These are phyloP conservation scores for Talaromyces liani DNA, from an alignment of 495 filamentous ascomycete genomes.

Conservation along the genomic window DNA sequence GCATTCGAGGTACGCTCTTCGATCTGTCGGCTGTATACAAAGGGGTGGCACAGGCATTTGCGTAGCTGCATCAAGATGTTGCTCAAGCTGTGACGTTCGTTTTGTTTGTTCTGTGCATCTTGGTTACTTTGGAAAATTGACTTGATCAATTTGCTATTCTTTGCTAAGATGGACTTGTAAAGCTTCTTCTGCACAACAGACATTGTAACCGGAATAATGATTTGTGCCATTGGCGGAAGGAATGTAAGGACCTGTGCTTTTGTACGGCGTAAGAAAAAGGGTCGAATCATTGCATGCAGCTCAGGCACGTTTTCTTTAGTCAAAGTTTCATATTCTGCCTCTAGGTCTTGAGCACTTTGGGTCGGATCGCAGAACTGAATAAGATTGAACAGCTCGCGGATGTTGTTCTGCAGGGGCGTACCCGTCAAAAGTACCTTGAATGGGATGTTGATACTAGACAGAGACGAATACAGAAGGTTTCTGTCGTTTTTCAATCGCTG, in stretches of 20 bases:
- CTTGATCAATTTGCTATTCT: conserved; percentile 82
- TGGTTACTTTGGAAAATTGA: conserved; percentile 66
- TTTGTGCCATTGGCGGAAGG: conserved; percentile 84
- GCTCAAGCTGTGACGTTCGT: conserved; percentile 70
- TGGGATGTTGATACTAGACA: conserved; percentile 62
- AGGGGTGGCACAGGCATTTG: conserved; percentile 93
- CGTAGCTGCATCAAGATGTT: conserved; percentile 95
- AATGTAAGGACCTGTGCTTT: conserved; percentile 86
- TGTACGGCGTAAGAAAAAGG: conserved; percentile 75
- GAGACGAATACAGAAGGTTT: conserved; percentile 66
- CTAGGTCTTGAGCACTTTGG: conserved; percentile 62
- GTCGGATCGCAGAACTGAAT: conserved; percentile 80
- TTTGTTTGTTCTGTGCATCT: conserved; percentile 42
- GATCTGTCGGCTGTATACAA: conserved; percentile 81
- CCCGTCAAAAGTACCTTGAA: conserved; percentile 82
- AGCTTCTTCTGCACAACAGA: conserved; percentile 85
- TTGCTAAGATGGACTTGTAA: conserved; percentile 86
- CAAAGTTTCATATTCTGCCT: conserved; percentile 65
- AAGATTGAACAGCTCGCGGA: conserved; percentile 88
- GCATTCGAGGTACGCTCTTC: conserved; percentile 62
- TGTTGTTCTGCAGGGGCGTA: conserved; percentile 94
- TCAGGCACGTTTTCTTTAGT: conserved; percentile 71
- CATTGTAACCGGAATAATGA: conserved; percentile 93
- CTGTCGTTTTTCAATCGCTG: conserved; percentile 94
- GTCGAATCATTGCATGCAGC: conserved; percentile 78